These are phyloP conservation scores for Mycena pura DNA, from an alignment of 768 basidiomycete genomes.

Conservation along the genomic window DNA sequence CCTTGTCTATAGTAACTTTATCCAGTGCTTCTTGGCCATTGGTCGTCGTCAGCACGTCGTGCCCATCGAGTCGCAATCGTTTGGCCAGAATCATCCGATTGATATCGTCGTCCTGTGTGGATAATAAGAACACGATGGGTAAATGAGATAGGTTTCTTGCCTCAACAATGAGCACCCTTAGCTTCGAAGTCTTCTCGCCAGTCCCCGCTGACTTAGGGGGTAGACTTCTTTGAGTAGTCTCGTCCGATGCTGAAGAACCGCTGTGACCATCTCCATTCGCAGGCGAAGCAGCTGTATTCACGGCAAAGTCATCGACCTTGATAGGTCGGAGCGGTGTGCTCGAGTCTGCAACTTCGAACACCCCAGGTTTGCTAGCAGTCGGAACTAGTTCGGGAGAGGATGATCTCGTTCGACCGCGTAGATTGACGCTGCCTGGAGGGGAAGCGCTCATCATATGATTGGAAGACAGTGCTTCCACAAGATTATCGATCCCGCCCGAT, in stretches of 20 bases:
- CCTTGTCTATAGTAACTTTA: constrained; percentile 57
- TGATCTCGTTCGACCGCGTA: constrained; percentile 3
- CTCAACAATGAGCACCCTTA: constrained; percentile 72
- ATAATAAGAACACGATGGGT: background rate
- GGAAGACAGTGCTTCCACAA: constrained; percentile 56
- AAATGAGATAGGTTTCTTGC: constrained; percentile 40
- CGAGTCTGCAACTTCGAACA: constrained; percentile 35
- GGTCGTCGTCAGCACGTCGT: constrained; percentile 66
- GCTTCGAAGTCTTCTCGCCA: constrained; percentile 28
- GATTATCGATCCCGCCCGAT: constrained; percentile 47
- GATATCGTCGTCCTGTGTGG: constrained; percentile 70
- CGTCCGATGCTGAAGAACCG: background rate
- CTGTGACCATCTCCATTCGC: background rate
- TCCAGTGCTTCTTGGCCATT: constrained; percentile 83
- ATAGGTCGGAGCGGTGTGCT: constrained; percentile 41
- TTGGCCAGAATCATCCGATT: constrained; percentile 76
- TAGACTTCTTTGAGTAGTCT: no score
- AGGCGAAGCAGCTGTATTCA: constrained; percentile 23
- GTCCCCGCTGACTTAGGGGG: no score
- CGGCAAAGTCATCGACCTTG: constrained; percentile 39
- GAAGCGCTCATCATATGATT: constrained; percentile 37
- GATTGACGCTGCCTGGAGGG: background rate
- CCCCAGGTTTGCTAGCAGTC: constrained; percentile 15
- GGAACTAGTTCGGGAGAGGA: background rate
- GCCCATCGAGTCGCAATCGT: constrained; percentile 68